Evolutionary conservation across 352 stramenopile species (phyloP), one percentile per base, ranked within the genome.

Genomic region (Globisporangium paroecandrum): DNA sequence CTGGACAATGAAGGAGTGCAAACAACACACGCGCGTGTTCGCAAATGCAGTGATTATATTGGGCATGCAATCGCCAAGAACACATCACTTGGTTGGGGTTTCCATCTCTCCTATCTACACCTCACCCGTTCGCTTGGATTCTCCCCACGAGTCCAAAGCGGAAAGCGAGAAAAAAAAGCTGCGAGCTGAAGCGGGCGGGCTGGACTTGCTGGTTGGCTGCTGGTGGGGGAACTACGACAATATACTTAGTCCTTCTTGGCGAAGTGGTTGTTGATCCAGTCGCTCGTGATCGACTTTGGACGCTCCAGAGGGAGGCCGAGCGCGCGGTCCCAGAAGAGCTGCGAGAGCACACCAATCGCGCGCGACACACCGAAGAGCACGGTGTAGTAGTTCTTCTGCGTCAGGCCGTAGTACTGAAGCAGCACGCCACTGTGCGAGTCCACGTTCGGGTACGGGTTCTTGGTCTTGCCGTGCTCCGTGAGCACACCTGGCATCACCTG

Each of bases 321-420:
- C 20, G 98, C 98, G 69, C 97, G 94, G 89, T 99, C 97, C 89
- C 89, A 97, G 84, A 99, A 99, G 73, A 99, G 86, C 85, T 99
- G 97, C 72, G 93, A 98, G 66, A 99, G 89, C 73, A 97, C 97
- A 82, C 98, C 97, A 53, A 99, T 98, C 29, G 95, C 97, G 66
- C 98, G 92, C 69, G 94, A 99, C 3, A 99, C 97, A 76, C 97
- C 98, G 77, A 99, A 99, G 71, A 99, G 92, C 51, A 99, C 98
- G 43, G 97, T 99, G 95, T 99, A 99, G 85, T 99, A 99, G 82
- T 99, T 97, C 89, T 99, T 98, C 88, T 99, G 93, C 61, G 95
- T 99, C 79, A 99, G 93, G 72, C 96, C 97, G 86, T 99, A 99
- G 87, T 99, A 97, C 91, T 98, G 98, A 34, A 99, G 87, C 71